Percentiles rank a stretch among this genome's conserved stretches.
Conservation (phyloP, 2,329 filamentous ascomycete species). For the Paramyrothecium roridum region DNA sequence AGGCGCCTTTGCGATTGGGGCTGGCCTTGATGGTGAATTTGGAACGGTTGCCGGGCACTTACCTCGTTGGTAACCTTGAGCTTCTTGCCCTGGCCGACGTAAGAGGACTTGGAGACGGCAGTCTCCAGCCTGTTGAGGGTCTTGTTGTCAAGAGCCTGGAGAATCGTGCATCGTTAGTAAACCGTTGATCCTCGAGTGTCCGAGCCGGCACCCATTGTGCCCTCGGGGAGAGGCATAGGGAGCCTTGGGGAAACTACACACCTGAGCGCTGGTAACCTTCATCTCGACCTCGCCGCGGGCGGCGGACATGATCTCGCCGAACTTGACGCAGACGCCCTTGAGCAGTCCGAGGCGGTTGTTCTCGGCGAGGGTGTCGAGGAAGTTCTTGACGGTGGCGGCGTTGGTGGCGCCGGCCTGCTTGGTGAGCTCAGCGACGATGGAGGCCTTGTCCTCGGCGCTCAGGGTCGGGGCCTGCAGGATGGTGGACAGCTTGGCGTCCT, state of each 20-base stretch:
- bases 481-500: conserved; percentile 74
- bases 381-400: conserved; percentile 89
- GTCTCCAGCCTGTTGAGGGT: conserved; percentile 81
- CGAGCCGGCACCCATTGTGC: too few relatives aligned
- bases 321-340: conserved; percentile 82
- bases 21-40: background rate
- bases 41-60: conserved; percentile 21
- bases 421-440: conserved; percentile 82
- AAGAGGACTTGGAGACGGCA: conserved; percentile 85
- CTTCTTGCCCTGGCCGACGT: conserved; percentile 90
- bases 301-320: conserved; percentile 81
- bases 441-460: conserved; percentile 72
- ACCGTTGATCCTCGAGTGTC: too few relatives aligned
- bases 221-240: too few relatives aligned
- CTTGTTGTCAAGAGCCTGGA: conserved; percentile 79
- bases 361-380: conserved; percentile 84
- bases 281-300: conserved; percentile 91
- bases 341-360: conserved; percentile 92
- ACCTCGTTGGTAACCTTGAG: conserved; percentile 94
- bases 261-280: conserved; percentile 83
- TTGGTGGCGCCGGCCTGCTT: conserved; percentile 69
- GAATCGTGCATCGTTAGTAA: background rate
- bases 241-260: too few relatives aligned
- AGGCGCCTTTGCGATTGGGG: background rate
- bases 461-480: conserved; percentile 84